A percentile compares a stretch with the other conserved stretches of the same genome.
Conservation (phyloP, 164 flowering plant genomes). For the Cinnamomum chago region DNA sequence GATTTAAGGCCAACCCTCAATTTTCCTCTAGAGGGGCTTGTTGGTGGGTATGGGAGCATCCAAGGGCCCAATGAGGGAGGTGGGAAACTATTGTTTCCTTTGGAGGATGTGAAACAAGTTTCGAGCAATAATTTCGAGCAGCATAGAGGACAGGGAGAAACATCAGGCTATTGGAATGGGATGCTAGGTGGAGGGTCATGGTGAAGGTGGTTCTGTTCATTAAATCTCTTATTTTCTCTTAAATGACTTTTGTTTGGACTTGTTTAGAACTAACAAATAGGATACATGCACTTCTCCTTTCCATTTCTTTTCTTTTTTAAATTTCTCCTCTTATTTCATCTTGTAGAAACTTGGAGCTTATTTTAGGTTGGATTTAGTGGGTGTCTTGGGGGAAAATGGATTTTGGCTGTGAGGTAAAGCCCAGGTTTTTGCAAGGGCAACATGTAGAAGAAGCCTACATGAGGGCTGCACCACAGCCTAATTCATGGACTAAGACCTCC, state of each 20-base stretch:
- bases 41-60: slow-evolving; percentile 41
- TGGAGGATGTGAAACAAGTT: slow-evolving; percentile 56
- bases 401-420: slow-evolving; percentile 3
- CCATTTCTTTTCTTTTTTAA: not conserved
- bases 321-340: not conserved
- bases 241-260: slow-evolving; percentile 18
- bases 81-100: slow-evolving; percentile 55
- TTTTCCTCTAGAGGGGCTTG: slow-evolving; percentile 60
- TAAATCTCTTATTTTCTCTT: slow-evolving; percentile 10
- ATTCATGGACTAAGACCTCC: slow-evolving; percentile 7
- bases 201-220: slow-evolving; percentile 24
- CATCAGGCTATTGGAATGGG: slow-evolving; percentile 85
- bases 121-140: slow-evolving; percentile 27
- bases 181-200: slow-evolving; percentile 81
- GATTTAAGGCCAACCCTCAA: slow-evolving; percentile 54
- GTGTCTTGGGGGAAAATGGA: slow-evolving; percentile 14
- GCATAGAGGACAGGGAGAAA: slow-evolving; percentile 45
- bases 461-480: slow-evolving; percentile 11
- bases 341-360: slow-evolving; percentile 24
- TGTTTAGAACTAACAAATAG: slow-evolving; percentile 24
- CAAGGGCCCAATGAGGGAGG: slow-evolving; percentile 33
- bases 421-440: slow-evolving; percentile 11
- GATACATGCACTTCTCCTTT: slow-evolving; percentile 18
- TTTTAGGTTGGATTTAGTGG: slow-evolving; percentile 34
- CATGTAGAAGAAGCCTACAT: slow-evolving; percentile 7